Conservation (phyloP, 768 basidiomycete species). For the Podaxis rugospora region DNA sequence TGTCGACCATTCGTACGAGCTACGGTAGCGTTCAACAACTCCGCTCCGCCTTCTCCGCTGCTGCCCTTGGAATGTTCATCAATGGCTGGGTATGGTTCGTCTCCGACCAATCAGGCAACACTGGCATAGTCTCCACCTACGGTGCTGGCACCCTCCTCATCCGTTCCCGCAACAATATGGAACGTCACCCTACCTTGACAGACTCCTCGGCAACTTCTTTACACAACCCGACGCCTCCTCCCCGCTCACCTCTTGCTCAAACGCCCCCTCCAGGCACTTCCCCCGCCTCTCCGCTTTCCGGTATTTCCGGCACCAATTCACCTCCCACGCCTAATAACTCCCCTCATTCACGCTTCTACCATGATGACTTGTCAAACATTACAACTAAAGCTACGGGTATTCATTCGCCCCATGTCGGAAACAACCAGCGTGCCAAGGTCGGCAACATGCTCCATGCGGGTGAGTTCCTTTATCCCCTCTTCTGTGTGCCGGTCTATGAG, state of each 20-base stretch:
- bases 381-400: background rate
- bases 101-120: slow-evolving; percentile 52
- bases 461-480: slow-evolving; percentile 62
- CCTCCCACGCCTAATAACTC: slow-evolving; percentile 22
- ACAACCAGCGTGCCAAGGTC: slow-evolving; percentile 15
- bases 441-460: slow-evolving; percentile 35
- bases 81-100: slow-evolving; percentile 90
- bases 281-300: slow-evolving; percentile 40
- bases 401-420: slow-evolving; percentile 7
- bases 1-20: slow-evolving; percentile 33
- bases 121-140: slow-evolving; percentile 79
- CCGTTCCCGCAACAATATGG: slow-evolving; percentile 41
- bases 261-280: slow-evolving; percentile 24
- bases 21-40: slow-evolving; percentile 66
- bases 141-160: slow-evolving; percentile 87
- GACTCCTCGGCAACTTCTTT: slow-evolving; percentile 14
- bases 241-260: slow-evolving; percentile 18
- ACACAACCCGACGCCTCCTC: slow-evolving; percentile 11
- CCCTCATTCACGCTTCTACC: slow-evolving; percentile 22
- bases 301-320: slow-evolving; percentile 25
- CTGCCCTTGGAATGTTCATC: slow-evolving; percentile 73
- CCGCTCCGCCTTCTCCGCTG: slow-evolving; percentile 72
- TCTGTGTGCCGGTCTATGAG: slow-evolving; percentile 77
- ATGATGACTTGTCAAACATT: slow-evolving; percentile 15
- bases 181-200: slow-evolving; percentile 12